These are phyloP conservation scores for Cytospora mali DNA, from an alignment of 2,329 filamentous ascomycete species.

Conservation along the genomic window DNA sequence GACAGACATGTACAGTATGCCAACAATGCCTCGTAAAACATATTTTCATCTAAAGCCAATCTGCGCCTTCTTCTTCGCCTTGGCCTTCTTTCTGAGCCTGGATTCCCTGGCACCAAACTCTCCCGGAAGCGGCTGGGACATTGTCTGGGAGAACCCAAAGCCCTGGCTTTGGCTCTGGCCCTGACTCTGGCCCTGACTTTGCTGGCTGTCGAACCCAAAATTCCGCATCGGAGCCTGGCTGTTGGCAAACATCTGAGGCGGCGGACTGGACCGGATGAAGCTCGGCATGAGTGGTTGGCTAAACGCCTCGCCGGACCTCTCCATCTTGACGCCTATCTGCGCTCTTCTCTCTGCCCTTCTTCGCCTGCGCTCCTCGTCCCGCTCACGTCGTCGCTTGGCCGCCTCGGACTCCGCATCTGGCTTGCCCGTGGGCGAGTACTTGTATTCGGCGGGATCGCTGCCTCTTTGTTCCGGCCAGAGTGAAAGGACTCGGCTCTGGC, in stretches of 20 bases:
- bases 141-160: conserved; percentile 34
- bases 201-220: conserved; percentile 13
- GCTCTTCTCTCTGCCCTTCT: conserved; percentile 35
- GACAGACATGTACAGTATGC: not conserved
- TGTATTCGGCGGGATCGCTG: conserved; percentile 39
- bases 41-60: conserved; percentile 42
- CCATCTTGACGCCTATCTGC: conserved; percentile 28
- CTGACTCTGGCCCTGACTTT: conserved; percentile 21
- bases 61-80: conserved; percentile 32
- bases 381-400: conserved; percentile 18
- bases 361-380: conserved; percentile 34
- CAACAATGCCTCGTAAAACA: not conserved
- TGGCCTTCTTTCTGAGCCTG: conserved; percentile 47
- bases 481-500: conserved; percentile 36
- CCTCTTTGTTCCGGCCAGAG: conserved; percentile 41
- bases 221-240: conserved; percentile 11
- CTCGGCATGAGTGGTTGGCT: conserved; percentile 17
- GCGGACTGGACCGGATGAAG: conserved; percentile 21
- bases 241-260: conserved; percentile 14
- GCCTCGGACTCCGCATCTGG: conserved; percentile 10
- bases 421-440: conserved; percentile 31
- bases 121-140: conserved; percentile 51
- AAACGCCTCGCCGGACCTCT: conserved; percentile 26
- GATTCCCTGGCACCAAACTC: conserved; percentile 46
- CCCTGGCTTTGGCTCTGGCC: conserved; percentile 26